Evolutionary conservation across 768 basidiomycete genomes (phyloP).

Genomic region (Strobilomyces confusus): DNA sequence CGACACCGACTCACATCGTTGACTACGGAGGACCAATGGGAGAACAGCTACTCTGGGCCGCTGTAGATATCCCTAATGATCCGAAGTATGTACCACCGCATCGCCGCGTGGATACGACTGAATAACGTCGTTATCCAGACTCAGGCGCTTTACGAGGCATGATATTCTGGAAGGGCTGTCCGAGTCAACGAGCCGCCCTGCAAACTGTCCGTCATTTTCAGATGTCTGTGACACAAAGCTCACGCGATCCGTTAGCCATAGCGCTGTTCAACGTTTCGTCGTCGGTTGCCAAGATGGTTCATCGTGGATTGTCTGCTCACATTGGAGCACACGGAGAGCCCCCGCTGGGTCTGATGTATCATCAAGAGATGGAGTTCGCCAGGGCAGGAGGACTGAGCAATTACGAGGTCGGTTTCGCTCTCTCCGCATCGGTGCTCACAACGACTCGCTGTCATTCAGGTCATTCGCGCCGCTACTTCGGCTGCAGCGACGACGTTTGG

Average conservation of each 20-base stretch:
- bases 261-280: slow-evolving; percentile 65
- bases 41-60: slow-evolving; percentile 68
- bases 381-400: slow-evolving; percentile 60
- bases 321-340: slow-evolving; percentile 76
- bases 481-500: slow-evolving; percentile 64
- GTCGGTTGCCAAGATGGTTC: slow-evolving; percentile 66
- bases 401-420: slow-evolving; percentile 50
- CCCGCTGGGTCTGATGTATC: slow-evolving; percentile 72
- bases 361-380: slow-evolving; percentile 68
- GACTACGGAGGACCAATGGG: slow-evolving; percentile 73
- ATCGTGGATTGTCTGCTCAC: slow-evolving; percentile 55
- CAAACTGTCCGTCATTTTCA: slow-evolving; percentile 44
- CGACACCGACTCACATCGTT: slow-evolving; percentile 72
- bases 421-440: not conserved
- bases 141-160: slow-evolving; percentile 61
- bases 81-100: slow-evolving; percentile 46
- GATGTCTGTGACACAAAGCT: not conserved
- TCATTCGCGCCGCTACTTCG: slow-evolving; percentile 64
- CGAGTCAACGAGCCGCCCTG: slow-evolving; percentile 59
- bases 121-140: slow-evolving; percentile 33
- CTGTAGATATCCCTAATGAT: slow-evolving; percentile 60
- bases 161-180: slow-evolving; percentile 56
- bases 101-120: not conserved
- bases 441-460: slow-evolving; percentile 33
- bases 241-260: slow-evolving; percentile 40